A percentile compares a stretch with the other conserved stretches of the same genome.
Conservation (phyloP, 495 filamentous ascomycete genomes). For the Annulohypoxylon maeteangense region DNA sequence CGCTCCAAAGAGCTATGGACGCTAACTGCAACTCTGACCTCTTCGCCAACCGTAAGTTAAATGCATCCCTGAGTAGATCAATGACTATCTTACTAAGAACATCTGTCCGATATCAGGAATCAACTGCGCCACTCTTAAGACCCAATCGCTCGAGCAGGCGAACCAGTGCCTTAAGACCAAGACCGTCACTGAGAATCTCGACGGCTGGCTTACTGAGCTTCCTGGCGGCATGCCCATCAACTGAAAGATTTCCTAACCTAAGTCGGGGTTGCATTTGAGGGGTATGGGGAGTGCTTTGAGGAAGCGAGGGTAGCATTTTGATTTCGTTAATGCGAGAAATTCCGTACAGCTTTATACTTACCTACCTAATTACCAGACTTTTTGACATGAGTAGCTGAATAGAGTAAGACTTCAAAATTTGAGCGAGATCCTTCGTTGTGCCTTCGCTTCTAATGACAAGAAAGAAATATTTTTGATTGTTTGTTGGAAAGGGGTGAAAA, state of each 20-base stretch:
- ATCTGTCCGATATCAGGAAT: constrained; percentile 12
- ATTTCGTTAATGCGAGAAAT: neutral
- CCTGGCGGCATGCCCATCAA: constrained; percentile 47
- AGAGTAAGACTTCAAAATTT: constrained; percentile 4
- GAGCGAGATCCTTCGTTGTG: no score
- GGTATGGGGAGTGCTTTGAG: neutral
- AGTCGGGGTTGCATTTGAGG: neutral
- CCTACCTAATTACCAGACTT: neutral
- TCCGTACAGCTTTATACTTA: constrained; percentile 14
- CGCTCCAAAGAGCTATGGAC: constrained; percentile 54
- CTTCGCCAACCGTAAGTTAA: constrained; percentile 38
- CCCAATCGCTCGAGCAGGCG: constrained; percentile 48
- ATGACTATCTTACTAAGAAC: neutral
- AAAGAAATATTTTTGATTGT: no score
- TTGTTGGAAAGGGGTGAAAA: no score
- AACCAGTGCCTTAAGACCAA: constrained; percentile 52
- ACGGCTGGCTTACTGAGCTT: constrained; percentile 47
- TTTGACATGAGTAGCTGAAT: constrained; percentile 14
- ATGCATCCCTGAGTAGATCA: neutral
- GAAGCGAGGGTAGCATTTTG: neutral
- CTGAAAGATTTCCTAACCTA: constrained; percentile 7
- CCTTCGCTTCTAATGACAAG: no score
- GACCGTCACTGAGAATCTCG: constrained; percentile 49
- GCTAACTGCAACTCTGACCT: constrained; percentile 53
- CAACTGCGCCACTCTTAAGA: constrained; percentile 54